Base-by-base conservation (phyloP, 2,329 filamentous ascomycete species). In the Onygenales sp. region DNA sequence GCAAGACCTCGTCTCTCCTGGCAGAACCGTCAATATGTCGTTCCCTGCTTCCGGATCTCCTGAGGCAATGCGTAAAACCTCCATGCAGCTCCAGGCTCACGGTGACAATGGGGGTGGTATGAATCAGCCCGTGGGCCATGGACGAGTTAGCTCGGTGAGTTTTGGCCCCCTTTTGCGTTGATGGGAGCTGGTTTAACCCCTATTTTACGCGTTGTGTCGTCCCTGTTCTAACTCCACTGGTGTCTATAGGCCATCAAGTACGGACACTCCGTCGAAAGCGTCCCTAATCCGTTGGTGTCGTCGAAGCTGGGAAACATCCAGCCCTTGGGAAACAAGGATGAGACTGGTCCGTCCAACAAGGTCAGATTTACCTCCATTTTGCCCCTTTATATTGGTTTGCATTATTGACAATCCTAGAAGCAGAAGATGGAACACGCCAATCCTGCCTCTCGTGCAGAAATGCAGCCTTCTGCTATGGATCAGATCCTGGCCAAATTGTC, bases 381-480 rank as follows among this genome's bases (percentile, higher is more conserved):
- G 36, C 54, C 52, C 27, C 33, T 6, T 11, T 37, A 11, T 42
- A n/a, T 37, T 33, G n/a, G n/a, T 34, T 47, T 32, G 27, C 37
- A 42, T 55, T 48, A 60, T 67, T 76, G 51, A 75, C 65, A 61
- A 61, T 51, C 61, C 55, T 61, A 74, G 69, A 75, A 75, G 71
- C 67, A 72, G 63, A 78, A 77, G 63, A 57, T 74, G 56, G 73
- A 76, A 49, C 67, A 66, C 56, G 60, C 57, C 52, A 67, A 58
- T 50, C 58, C 61, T 53, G 56, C 59, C 46, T 55, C 61, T 52
- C 58, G 63, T 52, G 52, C 56, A 45, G 52, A 47, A 34, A 43
- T 56, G 36, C 60, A 66, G 31, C 54, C 63, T 27, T 67, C 70
- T n/a, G 65, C 71, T 7, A 82, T 91, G 76, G 87, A 93, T 62